Evolutionary conservation across 2,329 filamentous ascomycete genomes (phyloP).

Genomic region (Xylaria sp.): DNA sequence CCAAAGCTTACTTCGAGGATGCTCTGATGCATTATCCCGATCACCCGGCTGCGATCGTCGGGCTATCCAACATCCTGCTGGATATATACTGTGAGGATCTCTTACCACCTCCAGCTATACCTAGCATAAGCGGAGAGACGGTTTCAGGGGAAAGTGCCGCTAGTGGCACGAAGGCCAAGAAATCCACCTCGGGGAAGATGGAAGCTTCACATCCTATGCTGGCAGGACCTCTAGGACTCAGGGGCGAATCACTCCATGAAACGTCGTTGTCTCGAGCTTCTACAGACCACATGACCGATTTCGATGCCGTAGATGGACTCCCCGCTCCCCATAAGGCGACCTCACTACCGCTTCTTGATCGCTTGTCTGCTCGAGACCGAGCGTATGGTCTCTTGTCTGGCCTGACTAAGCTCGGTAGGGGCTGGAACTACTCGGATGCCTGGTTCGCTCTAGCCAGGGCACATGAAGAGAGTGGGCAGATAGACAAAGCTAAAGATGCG

Average conservation of each 20-base stretch:
- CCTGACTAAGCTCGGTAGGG: conserved; percentile 76
- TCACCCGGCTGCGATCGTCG: conserved; percentile 74
- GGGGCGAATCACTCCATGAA: conserved; percentile 20
- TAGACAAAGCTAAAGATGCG: conserved; percentile 83
- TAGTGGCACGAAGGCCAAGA: conserved; percentile 7
- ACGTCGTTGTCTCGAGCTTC: conserved; percentile 12
- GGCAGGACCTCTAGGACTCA: conserved; percentile 44
- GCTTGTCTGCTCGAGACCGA: conserved; percentile 83
- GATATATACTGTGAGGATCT: conserved; percentile 73
- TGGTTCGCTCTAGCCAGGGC: conserved; percentile 86
- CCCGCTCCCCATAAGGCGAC: conserved; percentile 51
- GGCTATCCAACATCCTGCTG: conserved; percentile 76
- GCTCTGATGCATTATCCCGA: conserved; percentile 75
- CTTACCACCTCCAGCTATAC: conserved; percentile 52
- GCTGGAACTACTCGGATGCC: conserved; percentile 89
- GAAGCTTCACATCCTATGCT: conserved; percentile 32
- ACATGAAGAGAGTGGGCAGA: conserved; percentile 80
- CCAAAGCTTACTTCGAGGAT: conserved; percentile 73
- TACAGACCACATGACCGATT: conserved; percentile 15
- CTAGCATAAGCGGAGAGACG: conserved; percentile 37
- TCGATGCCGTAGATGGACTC: conserved; percentile 37
- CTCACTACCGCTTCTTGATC: conserved; percentile 67
- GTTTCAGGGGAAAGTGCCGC: conserved; percentile 9
- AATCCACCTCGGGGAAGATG: conserved; percentile 4
- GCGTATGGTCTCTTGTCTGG: conserved; percentile 78